phyloP scores from a whole-genome alignment of 805 yeast species.

The Cyberlindnera xylosilytica region DNA sequence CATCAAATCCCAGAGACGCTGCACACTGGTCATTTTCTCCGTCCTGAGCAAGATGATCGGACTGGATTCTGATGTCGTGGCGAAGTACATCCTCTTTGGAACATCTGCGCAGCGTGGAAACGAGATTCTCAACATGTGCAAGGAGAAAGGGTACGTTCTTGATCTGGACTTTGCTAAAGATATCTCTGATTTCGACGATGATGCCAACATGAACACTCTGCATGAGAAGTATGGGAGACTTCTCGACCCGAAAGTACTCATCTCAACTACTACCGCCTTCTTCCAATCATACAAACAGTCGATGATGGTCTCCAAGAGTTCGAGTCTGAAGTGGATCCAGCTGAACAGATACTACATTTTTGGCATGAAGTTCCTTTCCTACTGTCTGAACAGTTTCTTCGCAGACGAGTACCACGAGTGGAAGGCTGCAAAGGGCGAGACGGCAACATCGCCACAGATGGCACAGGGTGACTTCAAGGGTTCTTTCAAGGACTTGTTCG shows the following conservation, averaged over 20 bases:
- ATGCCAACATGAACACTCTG: constrained; percentile 5
- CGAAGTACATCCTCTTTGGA: constrained; percentile 9
- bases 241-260: constrained; percentile 3
- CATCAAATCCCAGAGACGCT: constrained; percentile 2
- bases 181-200: constrained; percentile 8
- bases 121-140: constrained; percentile 6
- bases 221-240: constrained; percentile 5
- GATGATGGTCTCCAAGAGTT: not conserved
- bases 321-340: constrained; percentile 3
- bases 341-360: constrained; percentile 3
- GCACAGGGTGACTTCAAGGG: constrained; percentile 4
- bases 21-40: constrained; percentile 1
- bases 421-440: not conserved
- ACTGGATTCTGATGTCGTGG: constrained; percentile 3
- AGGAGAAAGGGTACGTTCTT: constrained; percentile 1
- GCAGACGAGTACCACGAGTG: constrained; percentile 8
- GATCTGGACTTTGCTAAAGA: not conserved
- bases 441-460: not conserved
- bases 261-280: not conserved
- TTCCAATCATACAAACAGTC: not conserved
- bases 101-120: not conserved
- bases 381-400: constrained; percentile 3
- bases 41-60: not conserved
- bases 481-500: constrained; percentile 10
- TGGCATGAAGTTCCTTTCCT: constrained; percentile 5